Conservation (phyloP, 306 rosid species). For the Ormosia emarginata region DNA sequence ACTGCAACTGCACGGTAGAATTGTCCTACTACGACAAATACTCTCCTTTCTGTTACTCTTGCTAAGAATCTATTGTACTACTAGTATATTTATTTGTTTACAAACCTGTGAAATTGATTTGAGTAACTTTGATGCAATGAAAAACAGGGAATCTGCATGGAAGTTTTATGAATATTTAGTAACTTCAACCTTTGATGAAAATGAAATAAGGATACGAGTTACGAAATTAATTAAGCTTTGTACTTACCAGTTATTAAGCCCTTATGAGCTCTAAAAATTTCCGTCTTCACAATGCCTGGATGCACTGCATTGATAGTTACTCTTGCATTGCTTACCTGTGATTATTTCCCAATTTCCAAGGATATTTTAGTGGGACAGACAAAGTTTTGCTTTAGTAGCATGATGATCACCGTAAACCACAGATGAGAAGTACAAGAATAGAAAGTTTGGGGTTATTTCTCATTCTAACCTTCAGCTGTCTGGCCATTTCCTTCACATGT, state of each 20-base stretch:
- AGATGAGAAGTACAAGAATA: background rate
- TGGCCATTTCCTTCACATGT: slow-evolving; percentile 80
- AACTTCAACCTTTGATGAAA: background rate
- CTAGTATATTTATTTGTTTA: background rate
- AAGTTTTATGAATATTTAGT: background rate
- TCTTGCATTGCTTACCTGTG: slow-evolving; percentile 75
- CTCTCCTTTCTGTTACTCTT: background rate
- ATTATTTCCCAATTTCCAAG: background rate
- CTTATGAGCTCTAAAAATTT: slow-evolving; percentile 76
- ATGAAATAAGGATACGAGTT: background rate
- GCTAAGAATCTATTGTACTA: background rate
- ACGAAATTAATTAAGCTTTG: background rate
- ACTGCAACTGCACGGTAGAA: background rate
- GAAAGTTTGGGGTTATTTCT: background rate
- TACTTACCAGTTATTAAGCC: slow-evolving; percentile 64
- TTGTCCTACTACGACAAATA: background rate
- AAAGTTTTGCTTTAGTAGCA: background rate
- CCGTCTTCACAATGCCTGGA: slow-evolving; percentile 92
- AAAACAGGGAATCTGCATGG: slow-evolving; percentile 77
- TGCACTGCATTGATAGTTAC: slow-evolving; percentile 86
- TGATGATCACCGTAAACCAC: background rate
- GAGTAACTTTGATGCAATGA: slow-evolving; percentile 80
- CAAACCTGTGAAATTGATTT: slow-evolving; percentile 79
- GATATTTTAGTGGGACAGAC: background rate
- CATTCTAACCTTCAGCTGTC: slow-evolving; percentile 69